Conservation (phyloP, 768 basidiomycete genomes). For the Tulasnella sp. region DNA sequence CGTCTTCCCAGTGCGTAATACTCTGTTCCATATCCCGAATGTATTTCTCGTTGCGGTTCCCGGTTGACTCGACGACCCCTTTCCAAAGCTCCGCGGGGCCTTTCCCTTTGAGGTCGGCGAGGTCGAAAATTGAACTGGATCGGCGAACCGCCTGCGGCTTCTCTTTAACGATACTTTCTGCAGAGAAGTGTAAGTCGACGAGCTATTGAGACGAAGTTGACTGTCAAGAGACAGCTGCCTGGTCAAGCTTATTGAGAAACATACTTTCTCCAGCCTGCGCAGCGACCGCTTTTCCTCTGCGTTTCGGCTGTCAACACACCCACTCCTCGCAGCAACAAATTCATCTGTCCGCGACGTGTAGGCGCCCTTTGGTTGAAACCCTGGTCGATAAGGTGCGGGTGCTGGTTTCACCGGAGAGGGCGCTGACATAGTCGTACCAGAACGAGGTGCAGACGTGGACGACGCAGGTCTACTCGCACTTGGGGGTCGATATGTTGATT, state of each 20-base stretch:
- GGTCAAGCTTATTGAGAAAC: conserved; percentile 24
- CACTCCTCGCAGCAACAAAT: conserved; percentile 39
- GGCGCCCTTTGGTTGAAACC: conserved; percentile 89
- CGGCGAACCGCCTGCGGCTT: conserved; percentile 25
- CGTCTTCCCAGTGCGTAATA: conserved; percentile 93
- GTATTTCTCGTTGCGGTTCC: conserved; percentile 41
- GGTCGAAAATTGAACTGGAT: conserved; percentile 62
- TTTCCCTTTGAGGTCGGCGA: conserved; percentile 44
- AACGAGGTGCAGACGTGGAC: no score
- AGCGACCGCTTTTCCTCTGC: conserved; percentile 73
- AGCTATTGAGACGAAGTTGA: conserved; percentile 24
- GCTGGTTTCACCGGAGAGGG: not conserved
- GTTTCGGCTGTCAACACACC: conserved; percentile 21
- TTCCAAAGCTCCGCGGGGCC: conserved; percentile 63
- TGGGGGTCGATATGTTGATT: no score
- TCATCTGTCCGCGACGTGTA: conserved; percentile 73
- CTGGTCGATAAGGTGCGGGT: conserved; percentile 66
- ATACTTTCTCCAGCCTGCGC: conserved; percentile 80
- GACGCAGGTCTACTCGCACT: no score
- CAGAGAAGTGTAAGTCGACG: conserved; percentile 36
- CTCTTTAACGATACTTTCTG: conserved; percentile 18
- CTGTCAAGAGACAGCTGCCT: not conserved
- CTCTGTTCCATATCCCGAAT: conserved; percentile 76
- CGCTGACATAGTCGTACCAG: not conserved
- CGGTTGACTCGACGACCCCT: conserved; percentile 37